Base-by-base conservation (phyloP, 2,329 filamentous ascomycete genomes). In the Talaromyces amestolkiae region DNA sequence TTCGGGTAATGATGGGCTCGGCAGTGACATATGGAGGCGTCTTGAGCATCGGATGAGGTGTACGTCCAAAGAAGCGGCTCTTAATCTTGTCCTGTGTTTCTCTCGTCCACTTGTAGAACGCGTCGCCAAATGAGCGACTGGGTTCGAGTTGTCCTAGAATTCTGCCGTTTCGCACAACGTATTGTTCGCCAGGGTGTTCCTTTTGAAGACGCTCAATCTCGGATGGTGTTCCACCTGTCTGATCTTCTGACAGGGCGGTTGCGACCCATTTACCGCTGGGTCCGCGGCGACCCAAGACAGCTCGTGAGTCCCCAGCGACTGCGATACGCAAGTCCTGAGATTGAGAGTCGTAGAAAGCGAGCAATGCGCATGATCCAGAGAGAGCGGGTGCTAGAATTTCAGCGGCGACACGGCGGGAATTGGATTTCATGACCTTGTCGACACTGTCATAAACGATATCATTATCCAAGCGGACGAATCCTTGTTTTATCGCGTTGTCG, bases 11-110 rank as follows among this genome's bases (percentile, higher is more conserved):
- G 24, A 98, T 85, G 2, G 95, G 95, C 79, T 99, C 96, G 1
- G 95, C 95, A 3, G 95, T 99, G 47, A 99, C 95, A 73, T 99
- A 99, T 0, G 95, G 95, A 9, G 95, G 95, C 0, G 93, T 97
- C 78, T 92, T 92, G 66, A 98, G 83, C 37, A 93, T 82, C 17
- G 88, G 85, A 10, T 90, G 91, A 2, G 91, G 89, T 15, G 87
- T 90, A 59, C 93, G 88, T 24, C 91, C 93, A 73, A 98, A 98
- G 83, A 96, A 99, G 37, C 90, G 89, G 69, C 85, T 84, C 75
- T 93, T 92, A 64, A 99, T 85, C 71, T 91, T 89, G 61, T 91
- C 87, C 66, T 95, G 92, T 0, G 93, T 90, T 67, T 97, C 92
- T 61, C 87, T 86, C 66, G 87, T 91, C 95, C 95, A 99, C 79